Evolutionary conservation across 805 yeast species (phyloP), one percentile per base, ranked within the genome.

Genomic region (Brettanomyces nanus): DNA sequence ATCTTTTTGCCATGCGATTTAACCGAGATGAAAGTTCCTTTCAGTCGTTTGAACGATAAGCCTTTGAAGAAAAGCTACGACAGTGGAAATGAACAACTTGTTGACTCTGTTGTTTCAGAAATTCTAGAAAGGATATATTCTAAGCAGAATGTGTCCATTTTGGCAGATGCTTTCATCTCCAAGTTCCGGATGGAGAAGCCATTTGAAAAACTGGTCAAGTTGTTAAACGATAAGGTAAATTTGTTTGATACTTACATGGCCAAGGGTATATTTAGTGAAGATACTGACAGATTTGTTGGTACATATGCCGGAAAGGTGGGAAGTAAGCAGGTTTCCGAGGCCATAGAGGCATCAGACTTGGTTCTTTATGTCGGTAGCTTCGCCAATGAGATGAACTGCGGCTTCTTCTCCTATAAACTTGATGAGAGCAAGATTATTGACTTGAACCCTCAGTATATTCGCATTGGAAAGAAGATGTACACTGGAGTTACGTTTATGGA

Each of bases 1-100:
- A 56, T 89, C 33, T 85, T 77, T 53, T 60, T 89, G 33, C 96
- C 96, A 1, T 63, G 73, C 33, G 92, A 87, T 55, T 54, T 84
- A 47, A 68, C 78, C 6, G 62, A 58, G 77, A 77, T 55, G 84
- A 33, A 48, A 14, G 64, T 75, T 43, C 59, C 63, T 7, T 43
- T 61, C n/a, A 32, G 40, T 2, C 57, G 63, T 36, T 60, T 77
- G 29, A 18, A 13, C 13, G 43, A 53, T 6, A 45, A 44, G 5
- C 66, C 52, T 5, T 39, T 59, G 21, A 26, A 45, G 9, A 41
- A 69, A 23, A 28, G 30, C 4, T 45, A 49, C 23, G 45, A 45
- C 4, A 44, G 54, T 2, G 5, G 19, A 0, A 11, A 45, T 9
- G 43, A 49, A 14, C 45, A 42, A 2, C 40, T 54, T 19, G 31